Conservation (phyloP, 176 grass and related monocot genomes). For the Tillandsia leiboldiana region DNA sequence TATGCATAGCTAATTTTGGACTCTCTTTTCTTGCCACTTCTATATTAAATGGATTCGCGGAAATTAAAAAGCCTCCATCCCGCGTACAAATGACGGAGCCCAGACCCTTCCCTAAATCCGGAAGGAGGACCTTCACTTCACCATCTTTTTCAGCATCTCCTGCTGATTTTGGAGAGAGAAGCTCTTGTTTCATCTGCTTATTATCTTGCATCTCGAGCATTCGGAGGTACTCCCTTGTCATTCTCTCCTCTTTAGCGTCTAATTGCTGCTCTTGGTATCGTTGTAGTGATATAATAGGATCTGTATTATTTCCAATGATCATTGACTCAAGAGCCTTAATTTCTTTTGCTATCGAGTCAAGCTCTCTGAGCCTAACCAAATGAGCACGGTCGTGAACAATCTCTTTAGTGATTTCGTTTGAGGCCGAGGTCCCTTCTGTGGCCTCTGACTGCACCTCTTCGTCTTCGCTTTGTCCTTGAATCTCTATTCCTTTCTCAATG, state of each 20-base stretch:
- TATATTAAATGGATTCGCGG: constrained; percentile 67
- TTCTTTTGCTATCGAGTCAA: constrained; percentile 66
- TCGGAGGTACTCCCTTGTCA: constrained; percentile 61
- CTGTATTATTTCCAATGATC: constrained; percentile 23
- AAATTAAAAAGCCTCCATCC: constrained; percentile 71
- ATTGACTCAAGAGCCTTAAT: constrained; percentile 57
- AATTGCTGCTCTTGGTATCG: constrained; percentile 19
- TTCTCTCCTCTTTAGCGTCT: constrained; percentile 47
- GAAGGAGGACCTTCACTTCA: constrained; percentile 28
- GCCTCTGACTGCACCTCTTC: constrained; percentile 15
- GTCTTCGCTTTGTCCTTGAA: neutral
- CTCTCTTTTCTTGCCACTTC: constrained; percentile 31
- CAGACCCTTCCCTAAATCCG: constrained; percentile 53
- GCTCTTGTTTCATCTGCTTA: constrained; percentile 25
- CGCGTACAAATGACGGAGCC: constrained; percentile 56
- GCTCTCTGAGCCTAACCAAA: constrained; percentile 45
- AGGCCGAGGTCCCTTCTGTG: neutral
- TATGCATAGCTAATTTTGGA: constrained; percentile 70
- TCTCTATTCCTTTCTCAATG: constrained; percentile 73
- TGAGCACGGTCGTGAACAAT: constrained; percentile 52
- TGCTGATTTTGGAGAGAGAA: constrained; percentile 25
- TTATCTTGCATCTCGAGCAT: constrained; percentile 48
- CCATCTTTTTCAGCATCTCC: constrained; percentile 13
- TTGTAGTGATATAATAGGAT: constrained; percentile 9
- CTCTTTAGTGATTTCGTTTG: constrained; percentile 49